These are phyloP conservation scores for Isoetes engelmannii DNA, from an alignment of 83 land plant genomes.

Conservation along the genomic window DNA sequence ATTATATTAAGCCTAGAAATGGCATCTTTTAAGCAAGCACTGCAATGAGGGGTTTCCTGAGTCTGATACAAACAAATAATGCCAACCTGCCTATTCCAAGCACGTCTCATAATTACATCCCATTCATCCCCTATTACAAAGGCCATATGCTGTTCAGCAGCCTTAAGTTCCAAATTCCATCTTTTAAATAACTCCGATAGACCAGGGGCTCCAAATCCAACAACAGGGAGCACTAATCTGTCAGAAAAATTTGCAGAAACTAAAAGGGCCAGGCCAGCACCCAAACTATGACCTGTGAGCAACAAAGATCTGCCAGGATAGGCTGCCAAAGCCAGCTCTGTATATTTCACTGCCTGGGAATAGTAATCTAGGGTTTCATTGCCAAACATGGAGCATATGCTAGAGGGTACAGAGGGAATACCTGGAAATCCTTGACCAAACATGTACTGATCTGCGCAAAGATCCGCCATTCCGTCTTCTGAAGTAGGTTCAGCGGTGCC, in stretches of 20 bases:
- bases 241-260: slow-evolving; percentile 31
- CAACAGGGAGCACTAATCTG: slow-evolving; percentile 15
- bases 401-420: slow-evolving; percentile 9
- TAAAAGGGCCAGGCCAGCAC: slow-evolving; percentile 33
- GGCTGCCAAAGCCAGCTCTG: slow-evolving; percentile 18
- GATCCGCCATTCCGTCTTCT: slow-evolving; percentile 25
- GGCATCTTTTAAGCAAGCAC: slow-evolving; percentile 12
- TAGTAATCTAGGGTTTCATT: slow-evolving; percentile 30
- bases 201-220: slow-evolving; percentile 25
- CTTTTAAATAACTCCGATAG: not conserved
- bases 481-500: slow-evolving; percentile 22
- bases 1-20: too few relatives aligned
- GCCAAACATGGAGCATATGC: slow-evolving; percentile 17
- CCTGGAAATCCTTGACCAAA: slow-evolving; percentile 3
- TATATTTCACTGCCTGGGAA: slow-evolving; percentile 26
- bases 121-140: slow-evolving; percentile 10
- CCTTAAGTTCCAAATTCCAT: not conserved
- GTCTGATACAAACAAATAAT: slow-evolving; percentile 21
- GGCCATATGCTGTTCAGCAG: not conserved
- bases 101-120: slow-evolving; percentile 21
- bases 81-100: slow-evolving; percentile 27
- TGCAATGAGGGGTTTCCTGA: slow-evolving; percentile 15
- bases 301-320: slow-evolving; percentile 22
- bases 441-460: slow-evolving; percentile 26
- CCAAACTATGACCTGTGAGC: slow-evolving; percentile 37